A percentile compares a stretch with the other conserved stretches of the same genome.
Conservation (phyloP, 768 basidiomycete genomes). For the Gyrodon lividus region DNA sequence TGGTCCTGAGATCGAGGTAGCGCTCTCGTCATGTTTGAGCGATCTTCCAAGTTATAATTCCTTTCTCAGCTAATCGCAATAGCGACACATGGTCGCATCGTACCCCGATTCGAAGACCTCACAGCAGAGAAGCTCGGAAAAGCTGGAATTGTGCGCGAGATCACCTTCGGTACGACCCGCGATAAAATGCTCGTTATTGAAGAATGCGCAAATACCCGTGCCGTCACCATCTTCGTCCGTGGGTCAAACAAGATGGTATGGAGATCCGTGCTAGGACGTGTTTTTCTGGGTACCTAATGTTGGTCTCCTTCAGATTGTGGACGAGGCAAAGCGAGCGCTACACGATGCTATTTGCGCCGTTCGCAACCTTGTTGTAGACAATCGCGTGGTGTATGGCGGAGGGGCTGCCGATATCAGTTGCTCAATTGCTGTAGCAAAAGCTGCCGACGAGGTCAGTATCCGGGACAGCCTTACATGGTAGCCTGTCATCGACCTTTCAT, state of each 20-base stretch:
- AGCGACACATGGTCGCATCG: conserved; percentile 96
- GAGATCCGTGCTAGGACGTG: not conserved
- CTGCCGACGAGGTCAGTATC: conserved; percentile 80
- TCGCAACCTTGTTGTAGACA: conserved; percentile 91
- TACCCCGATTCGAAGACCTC: conserved; percentile 97
- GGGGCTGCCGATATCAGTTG: conserved; percentile 98
- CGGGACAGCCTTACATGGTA: not conserved
- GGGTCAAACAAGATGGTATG: conserved; percentile 98
- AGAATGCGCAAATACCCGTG: conserved; percentile 94
- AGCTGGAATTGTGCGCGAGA: conserved; percentile 90
- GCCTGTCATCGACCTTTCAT: conserved; percentile 1
- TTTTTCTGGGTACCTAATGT: not conserved
- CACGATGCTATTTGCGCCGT: conserved; percentile 98
- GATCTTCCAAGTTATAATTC: not conserved
- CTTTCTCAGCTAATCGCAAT: conserved; percentile 85
- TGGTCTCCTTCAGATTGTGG: conserved; percentile 72
- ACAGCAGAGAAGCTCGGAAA: conserved; percentile 86
- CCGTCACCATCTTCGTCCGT: conserved; percentile 95
- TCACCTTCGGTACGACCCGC: conserved; percentile 95
- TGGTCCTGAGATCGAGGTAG: conserved; percentile 97
- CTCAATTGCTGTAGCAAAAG: conserved; percentile 88
- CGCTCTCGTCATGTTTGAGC: not conserved
- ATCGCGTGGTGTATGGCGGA: conserved; percentile 97
- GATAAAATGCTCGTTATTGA: conserved; percentile 99
- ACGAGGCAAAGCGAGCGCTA: conserved; percentile 96